Evolutionary conservation across 257 asterid genomes (phyloP).

Genomic region (Rhazya stricta): DNA sequence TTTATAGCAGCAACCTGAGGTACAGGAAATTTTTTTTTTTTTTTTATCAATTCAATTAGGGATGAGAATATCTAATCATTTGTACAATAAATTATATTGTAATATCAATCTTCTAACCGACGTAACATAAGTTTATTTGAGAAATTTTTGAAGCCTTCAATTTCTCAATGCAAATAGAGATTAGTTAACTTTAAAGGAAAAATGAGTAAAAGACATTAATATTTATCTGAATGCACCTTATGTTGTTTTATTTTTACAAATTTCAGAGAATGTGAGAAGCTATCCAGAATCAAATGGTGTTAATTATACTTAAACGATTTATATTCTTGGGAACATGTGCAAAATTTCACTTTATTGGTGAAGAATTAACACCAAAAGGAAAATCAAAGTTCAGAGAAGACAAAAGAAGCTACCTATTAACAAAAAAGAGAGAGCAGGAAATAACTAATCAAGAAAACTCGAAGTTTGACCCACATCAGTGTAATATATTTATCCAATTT

Average conservation of each 20-base stretch:
- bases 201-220: background rate
- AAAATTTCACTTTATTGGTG: background rate
- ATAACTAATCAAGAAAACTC: background rate
- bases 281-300: background rate
- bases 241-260: background rate
- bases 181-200: background rate
- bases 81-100: background rate
- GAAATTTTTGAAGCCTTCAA: background rate
- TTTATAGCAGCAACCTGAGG: conserved; percentile 96
- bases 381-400: background rate
- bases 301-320: background rate
- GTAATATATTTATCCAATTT: background rate
- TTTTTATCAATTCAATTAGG: conserved; percentile 1
- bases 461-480: background rate
- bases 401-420: background rate
- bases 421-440: background rate
- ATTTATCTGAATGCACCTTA: background rate
- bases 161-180: background rate
- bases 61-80: background rate
- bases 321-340: background rate
- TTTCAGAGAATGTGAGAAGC: background rate
- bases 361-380: background rate
- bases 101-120: background rate
- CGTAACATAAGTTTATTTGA: background rate
- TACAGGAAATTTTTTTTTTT: too few relatives aligned